Percentiles rank a stretch among this genome's conserved stretches.
Evolutionary conservation across 2,329 filamentous ascomycete genomes (phyloP).

Genomic region (Colletotrichum magnum): DNA sequence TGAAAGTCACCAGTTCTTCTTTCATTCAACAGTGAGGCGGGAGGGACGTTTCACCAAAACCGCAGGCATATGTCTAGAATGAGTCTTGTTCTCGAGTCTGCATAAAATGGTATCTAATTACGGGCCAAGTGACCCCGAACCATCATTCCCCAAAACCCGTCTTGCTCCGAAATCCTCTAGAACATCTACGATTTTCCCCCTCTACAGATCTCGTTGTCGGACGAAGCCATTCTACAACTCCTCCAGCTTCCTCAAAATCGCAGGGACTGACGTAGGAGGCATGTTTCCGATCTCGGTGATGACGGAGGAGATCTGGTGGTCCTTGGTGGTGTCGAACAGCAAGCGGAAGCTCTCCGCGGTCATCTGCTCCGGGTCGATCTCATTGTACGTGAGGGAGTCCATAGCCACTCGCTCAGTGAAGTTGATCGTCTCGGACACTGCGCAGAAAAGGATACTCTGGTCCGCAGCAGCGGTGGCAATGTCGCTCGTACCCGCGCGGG

Average conservation of each 20-base stretch:
- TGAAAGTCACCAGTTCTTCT: constrained; percentile 15
- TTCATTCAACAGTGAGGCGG: background rate
- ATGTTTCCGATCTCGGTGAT: constrained; percentile 92
- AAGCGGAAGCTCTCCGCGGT: constrained; percentile 70
- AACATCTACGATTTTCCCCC: background rate
- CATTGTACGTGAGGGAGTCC: constrained; percentile 94
- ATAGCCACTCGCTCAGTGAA: constrained; percentile 89
- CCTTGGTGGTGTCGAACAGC: constrained; percentile 93
- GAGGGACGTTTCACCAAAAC: background rate
- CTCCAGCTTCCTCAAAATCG: constrained; percentile 70
- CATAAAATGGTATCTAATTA: constrained; percentile 37
- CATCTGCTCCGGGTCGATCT: constrained; percentile 84
- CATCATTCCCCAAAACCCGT: background rate
- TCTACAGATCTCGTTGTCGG: background rate
- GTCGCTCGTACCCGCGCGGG: constrained; percentile 87
- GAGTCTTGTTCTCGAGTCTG: constrained; percentile 10
- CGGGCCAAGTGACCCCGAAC: constrained; percentile 9
- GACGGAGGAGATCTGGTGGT: constrained; percentile 88
- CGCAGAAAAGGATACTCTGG: constrained; percentile 83
- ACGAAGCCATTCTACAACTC: constrained; percentile 58
- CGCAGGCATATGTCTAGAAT: background rate
- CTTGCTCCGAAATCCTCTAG: background rate
- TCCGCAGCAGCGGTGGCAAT: constrained; percentile 87
- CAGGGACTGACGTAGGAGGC: constrained; percentile 86
- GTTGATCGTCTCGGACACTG: constrained; percentile 95